These are phyloP conservation scores for Wickerhamomyces hampshirensis DNA, from an alignment of 805 yeast genomes.

Conservation along the genomic window DNA sequence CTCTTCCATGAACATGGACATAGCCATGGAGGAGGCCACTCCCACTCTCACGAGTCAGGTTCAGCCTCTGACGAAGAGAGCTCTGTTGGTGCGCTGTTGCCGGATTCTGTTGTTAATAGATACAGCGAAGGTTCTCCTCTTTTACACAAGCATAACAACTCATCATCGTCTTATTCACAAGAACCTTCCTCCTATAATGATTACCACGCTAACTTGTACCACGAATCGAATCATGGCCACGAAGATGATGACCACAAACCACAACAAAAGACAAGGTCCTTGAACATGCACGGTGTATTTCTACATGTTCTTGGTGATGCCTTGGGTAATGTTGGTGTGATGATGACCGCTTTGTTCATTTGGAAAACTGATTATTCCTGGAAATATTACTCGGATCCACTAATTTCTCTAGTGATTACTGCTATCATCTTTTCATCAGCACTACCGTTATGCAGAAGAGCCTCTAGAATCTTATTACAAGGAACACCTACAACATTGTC, in stretches of 20 bases:
- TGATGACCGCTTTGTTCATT: constrained; percentile 80
- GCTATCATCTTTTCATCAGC: constrained; percentile 87
- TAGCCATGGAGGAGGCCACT: constrained; percentile 37
- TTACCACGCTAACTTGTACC: constrained; percentile 14
- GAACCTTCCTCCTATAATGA: constrained; percentile 15
- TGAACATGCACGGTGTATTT: constrained; percentile 97
- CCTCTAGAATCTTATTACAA: constrained; percentile 84
- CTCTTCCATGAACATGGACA: constrained; percentile 87
- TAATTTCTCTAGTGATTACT: constrained; percentile 81
- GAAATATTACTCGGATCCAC: constrained; percentile 83
- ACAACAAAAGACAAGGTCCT: constrained; percentile 44
- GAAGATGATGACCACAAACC: constrained; percentile 5
- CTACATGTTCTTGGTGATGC: constrained; percentile 96
- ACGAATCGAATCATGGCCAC: constrained; percentile 8
- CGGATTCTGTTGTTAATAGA: constrained; percentile 41
- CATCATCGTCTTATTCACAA: constrained; percentile 11
- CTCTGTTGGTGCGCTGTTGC: constrained; percentile 32
- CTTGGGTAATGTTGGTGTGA: constrained; percentile 91
- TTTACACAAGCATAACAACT: constrained; percentile 4
- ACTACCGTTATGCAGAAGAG: constrained; percentile 78
- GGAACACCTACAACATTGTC: constrained; percentile 87
- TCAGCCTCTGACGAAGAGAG: constrained; percentile 19
- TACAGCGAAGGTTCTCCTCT: constrained; percentile 20
- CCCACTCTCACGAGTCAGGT: constrained; percentile 26
- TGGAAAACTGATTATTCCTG: constrained; percentile 92